Conservation (phyloP, 768 basidiomycete species). For the Trametes punicea region DNA sequence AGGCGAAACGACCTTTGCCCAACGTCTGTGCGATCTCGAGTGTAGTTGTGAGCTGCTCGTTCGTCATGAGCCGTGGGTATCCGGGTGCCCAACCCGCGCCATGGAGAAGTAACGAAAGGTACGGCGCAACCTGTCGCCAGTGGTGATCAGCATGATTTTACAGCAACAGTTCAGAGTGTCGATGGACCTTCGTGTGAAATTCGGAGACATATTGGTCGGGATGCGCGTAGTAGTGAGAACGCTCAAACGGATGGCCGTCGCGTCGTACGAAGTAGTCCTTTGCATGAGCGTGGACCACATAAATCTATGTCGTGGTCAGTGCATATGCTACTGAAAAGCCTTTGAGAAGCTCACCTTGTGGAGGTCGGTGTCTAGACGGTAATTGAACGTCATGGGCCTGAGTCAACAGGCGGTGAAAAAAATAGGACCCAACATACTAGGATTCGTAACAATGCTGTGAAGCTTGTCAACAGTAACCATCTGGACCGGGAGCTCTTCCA, state of each 20-base stretch:
- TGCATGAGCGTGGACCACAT: slow-evolving; percentile 69
- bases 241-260: slow-evolving; percentile 56
- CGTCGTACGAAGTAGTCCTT: slow-evolving; percentile 64
- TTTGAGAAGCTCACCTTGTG: slow-evolving; percentile 44
- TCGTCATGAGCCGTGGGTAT: slow-evolving; percentile 79
- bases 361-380: slow-evolving; percentile 47
- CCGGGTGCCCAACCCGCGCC: slow-evolving; percentile 80
- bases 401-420: neutral
- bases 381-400: neutral
- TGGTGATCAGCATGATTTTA: no score
- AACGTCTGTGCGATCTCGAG: slow-evolving; percentile 47
- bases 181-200: slow-evolving; percentile 62
- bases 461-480: slow-evolving; percentile 57
- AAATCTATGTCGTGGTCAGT: slow-evolving; percentile 46
- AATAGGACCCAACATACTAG: slow-evolving; percentile 37
- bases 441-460: slow-evolving; percentile 48
- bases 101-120: slow-evolving; percentile 80
- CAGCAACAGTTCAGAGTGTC: no score
- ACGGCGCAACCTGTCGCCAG: slow-evolving; percentile 66
- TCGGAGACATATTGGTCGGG: slow-evolving; percentile 63
- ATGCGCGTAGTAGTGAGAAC: slow-evolving; percentile 69
- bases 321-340: neutral
- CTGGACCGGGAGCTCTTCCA: slow-evolving; percentile 66
- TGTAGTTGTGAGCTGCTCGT: slow-evolving; percentile 51
- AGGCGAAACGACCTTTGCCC: slow-evolving; percentile 57